A percentile compares a stretch with the other conserved stretches of the same genome.
Evolutionary conservation across 1,284 basidiomycete species (phyloP).

Genomic region (Apiotrichum laibachii): DNA sequence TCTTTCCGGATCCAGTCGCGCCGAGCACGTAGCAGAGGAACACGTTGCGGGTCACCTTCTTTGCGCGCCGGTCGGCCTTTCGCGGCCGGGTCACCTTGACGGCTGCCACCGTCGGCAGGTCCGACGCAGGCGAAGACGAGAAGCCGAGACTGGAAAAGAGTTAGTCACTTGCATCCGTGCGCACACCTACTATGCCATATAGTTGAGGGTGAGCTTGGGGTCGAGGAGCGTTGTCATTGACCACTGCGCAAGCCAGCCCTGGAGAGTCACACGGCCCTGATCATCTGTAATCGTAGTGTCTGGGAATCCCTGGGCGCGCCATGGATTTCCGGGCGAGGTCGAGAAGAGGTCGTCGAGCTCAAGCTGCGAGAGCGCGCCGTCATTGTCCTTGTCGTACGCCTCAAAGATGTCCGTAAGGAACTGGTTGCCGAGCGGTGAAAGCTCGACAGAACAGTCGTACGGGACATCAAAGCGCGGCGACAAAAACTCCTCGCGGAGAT

Average conservation of each 20-base stretch:
- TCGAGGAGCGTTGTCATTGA: conserved; percentile 97
- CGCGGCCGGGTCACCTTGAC: conserved; percentile 76
- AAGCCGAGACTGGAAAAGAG: conserved; percentile 42
- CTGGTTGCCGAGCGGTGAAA: conserved; percentile 88
- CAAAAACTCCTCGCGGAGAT: conserved; percentile 81
- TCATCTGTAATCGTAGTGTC: conserved; percentile 89
- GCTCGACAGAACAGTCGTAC: conserved; percentile 88
- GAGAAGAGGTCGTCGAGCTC: conserved; percentile 88
- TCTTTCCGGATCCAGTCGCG: conserved; percentile 94
- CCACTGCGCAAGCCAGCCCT: conserved; percentile 99
- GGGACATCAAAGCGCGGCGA: conserved; percentile 90
- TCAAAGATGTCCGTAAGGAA: conserved; percentile 98
- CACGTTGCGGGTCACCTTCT: conserved; percentile 81
- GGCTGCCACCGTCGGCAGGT: conserved; percentile 63
- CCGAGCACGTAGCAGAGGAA: conserved; percentile 92
- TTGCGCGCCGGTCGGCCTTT: conserved; percentile 80
- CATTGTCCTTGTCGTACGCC: conserved; percentile 94
- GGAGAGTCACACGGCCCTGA: conserved; percentile 83
- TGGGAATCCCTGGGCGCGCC: conserved; percentile 79
- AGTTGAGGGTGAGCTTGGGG: conserved; percentile 84
- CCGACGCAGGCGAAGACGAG: conserved; percentile 50
- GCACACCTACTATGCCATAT: conserved; percentile 76
- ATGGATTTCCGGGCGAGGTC: conserved; percentile 92
- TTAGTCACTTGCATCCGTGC: conserved; percentile 21
- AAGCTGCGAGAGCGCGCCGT: conserved; percentile 81